phyloP scores from a whole-genome alignment of 768 basidiomycete genomes.

The Macrolepiota fuliginosa region DNA sequence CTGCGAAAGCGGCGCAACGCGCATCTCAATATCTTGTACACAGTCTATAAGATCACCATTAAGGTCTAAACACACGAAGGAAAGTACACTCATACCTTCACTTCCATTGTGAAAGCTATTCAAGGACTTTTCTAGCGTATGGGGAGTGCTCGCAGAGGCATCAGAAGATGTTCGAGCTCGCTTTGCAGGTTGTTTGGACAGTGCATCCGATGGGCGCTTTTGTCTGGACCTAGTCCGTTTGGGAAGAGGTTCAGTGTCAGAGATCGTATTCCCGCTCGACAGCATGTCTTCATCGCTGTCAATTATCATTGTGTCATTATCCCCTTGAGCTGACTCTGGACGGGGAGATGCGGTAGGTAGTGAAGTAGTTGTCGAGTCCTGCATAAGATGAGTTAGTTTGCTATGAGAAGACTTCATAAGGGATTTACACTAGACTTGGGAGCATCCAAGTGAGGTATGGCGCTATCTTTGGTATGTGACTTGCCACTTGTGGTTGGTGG shows the following conservation, averaged over 20 bases:
- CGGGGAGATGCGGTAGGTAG: not conserved
- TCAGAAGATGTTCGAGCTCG: not conserved
- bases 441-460: not conserved
- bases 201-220: not conserved
- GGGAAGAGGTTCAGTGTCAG: conserved; percentile 9
- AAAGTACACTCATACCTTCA: not conserved
- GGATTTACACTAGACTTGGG: not conserved
- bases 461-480: not conserved
- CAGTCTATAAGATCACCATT: not conserved
- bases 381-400: not conserved
- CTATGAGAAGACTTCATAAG: not conserved
- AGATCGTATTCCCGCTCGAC: conserved; percentile 13
- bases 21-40: not conserved
- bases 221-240: conserved; percentile 7
- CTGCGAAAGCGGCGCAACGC: not conserved
- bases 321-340: not conserved
- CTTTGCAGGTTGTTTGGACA: conserved; percentile 5
- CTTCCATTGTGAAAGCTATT: not conserved
- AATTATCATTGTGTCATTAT: not conserved
- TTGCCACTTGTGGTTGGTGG: not conserved
- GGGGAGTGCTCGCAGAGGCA: not conserved
- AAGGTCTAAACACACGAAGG: not conserved
- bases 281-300: not conserved
- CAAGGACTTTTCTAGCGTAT: not conserved
- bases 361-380: not conserved